Conservation (phyloP, 768 basidiomycete species). For the Lanmaoa pseudosensibilis region DNA sequence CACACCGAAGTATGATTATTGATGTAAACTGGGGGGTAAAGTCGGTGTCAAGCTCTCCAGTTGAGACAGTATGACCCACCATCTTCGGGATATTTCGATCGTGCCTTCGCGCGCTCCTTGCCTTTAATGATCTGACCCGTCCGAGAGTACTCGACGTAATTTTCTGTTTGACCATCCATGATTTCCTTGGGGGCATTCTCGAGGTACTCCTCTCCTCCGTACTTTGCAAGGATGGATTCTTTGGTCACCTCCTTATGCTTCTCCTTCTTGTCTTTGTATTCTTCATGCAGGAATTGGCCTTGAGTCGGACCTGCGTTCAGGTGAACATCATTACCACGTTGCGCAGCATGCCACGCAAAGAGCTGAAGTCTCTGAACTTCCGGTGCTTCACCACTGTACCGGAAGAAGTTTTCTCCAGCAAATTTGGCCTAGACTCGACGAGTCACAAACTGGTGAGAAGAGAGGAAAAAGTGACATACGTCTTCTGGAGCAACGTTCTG, state of each 20-base stretch:
- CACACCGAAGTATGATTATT: conserved; percentile 97
- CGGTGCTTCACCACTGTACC: conserved; percentile 88
- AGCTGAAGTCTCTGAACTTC: conserved; percentile 91
- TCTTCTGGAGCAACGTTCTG: conserved; percentile 82
- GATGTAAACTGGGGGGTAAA: conserved; percentile 59
- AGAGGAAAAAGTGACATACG: conserved; percentile 45
- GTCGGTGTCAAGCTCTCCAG: background rate
- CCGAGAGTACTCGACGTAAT: conserved; percentile 96
- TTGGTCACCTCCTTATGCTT: conserved; percentile 85
- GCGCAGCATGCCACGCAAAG: conserved; percentile 96
- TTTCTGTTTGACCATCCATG: conserved; percentile 92
- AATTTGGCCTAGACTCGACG: conserved; percentile 64
- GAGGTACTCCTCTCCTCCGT: conserved; percentile 93
- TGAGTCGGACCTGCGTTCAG: conserved; percentile 96
- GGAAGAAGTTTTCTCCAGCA: conserved; percentile 95
- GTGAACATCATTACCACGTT: conserved; percentile 92
- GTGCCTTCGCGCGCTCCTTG: conserved; percentile 79
- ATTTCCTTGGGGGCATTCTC: conserved; percentile 89
- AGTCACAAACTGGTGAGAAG: conserved; percentile 2
- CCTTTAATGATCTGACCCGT: conserved; percentile 91
- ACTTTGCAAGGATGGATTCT: conserved; percentile 86
- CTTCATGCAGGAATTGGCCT: conserved; percentile 86
- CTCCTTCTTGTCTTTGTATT: conserved; percentile 92
- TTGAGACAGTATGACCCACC: conserved; percentile 47
- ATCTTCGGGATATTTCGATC: conserved; percentile 96